phyloP scores from a whole-genome alignment of 768 basidiomycete genomes.

The Podaxis carcinomalis region DNA sequence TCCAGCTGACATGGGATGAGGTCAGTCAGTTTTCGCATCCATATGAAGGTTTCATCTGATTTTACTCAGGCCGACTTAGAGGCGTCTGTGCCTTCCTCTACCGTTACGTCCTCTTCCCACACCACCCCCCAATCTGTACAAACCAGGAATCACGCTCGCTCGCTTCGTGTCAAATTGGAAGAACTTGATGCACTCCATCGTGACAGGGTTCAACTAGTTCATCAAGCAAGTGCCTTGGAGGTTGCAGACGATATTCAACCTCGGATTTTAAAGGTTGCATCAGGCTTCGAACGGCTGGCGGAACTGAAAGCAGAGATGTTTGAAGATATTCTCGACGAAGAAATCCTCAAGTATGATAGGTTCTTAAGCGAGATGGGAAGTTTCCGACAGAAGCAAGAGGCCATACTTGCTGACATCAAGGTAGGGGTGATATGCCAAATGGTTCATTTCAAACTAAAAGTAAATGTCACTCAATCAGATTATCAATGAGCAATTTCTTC shows the following conservation, averaged over 20 bases:
- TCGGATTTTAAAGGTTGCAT: conserved; percentile 61
- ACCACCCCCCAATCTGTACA: conserved; percentile 36
- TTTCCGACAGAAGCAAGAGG: conserved; percentile 56
- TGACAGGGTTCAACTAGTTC: conserved; percentile 56
- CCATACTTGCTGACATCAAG: conserved; percentile 63
- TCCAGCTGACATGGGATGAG: conserved; percentile 63
- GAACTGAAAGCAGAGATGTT: conserved; percentile 86
- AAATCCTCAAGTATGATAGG: conserved; percentile 77
- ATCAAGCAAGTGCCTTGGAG: conserved; percentile 57
- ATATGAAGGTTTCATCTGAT: not conserved
- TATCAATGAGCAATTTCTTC: conserved; percentile 67
- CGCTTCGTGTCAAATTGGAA: conserved; percentile 71
- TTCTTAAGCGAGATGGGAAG: conserved; percentile 58
- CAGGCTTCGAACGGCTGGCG: conserved; percentile 57
- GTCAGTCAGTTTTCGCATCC: conserved; percentile 33
- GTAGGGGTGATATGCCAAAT: conserved; percentile 32
- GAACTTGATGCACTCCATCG: conserved; percentile 69
- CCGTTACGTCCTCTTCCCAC: conserved; percentile 27
- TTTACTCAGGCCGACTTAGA: conserved; percentile 56
- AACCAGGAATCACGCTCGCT: conserved; percentile 63
- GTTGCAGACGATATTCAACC: conserved; percentile 71
- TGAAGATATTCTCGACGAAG: conserved; percentile 75
- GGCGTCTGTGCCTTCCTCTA: conserved; percentile 64
- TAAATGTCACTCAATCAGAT: conserved; percentile 29
- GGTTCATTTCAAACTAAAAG: not conserved